Conservation (phyloP, 768 basidiomycete species). For the Tulasnella calospora region DNA sequence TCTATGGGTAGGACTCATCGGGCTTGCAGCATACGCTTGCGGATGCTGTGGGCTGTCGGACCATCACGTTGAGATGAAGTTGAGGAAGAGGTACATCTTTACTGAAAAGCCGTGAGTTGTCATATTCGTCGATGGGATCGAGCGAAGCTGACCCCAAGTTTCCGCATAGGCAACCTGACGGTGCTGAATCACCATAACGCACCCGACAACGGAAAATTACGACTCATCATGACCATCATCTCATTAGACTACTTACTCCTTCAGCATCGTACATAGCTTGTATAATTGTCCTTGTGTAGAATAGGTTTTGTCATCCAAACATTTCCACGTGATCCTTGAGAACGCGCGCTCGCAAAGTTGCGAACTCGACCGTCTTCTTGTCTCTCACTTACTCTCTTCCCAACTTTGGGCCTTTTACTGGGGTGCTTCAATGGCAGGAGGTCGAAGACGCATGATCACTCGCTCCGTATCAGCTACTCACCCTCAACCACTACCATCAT, state of each 20-base stretch:
- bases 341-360: background rate
- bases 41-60: constrained; percentile 23
- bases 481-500: background rate
- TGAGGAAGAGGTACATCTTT: background rate
- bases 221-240: background rate
- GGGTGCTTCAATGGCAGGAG: background rate
- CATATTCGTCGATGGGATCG: background rate
- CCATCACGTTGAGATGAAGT: background rate
- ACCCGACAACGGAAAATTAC: background rate
- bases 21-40: constrained; percentile 20
- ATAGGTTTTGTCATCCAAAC: constrained; percentile 14
- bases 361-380: background rate
- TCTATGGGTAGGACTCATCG: constrained; percentile 23
- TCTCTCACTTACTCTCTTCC: background rate
- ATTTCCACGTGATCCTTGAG: background rate
- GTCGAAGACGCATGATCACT: constrained; percentile 21
- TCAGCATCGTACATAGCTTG: background rate
- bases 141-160: background rate
- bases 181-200: background rate
- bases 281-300: background rate
- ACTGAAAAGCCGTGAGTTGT: background rate
- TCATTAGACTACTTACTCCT: background rate
- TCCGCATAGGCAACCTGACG: background rate
- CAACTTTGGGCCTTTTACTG: background rate
- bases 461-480: constrained; percentile 18